Evolutionary conservation across 2,329 filamentous ascomycete genomes (phyloP), one percentile per base, ranked within the genome.

Genomic region (Ciborinia camelliae): DNA sequence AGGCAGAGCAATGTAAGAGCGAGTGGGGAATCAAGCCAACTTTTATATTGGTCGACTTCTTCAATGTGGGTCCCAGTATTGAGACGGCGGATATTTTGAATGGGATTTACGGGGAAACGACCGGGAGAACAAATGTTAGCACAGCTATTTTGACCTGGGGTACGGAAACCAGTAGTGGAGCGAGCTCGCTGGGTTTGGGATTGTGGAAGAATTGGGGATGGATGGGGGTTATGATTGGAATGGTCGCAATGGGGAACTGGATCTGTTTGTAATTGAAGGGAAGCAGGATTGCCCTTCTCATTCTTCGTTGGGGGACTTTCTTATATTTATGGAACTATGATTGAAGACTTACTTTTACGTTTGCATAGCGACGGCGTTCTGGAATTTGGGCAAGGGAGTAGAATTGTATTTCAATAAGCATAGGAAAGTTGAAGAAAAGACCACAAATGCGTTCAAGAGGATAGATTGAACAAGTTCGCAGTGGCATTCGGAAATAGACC

Each of bases 21-120:
- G 77, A 85, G 67, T 94, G 88, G 80, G 82, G 82, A n/a, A 76
- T 78, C 35, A 79, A 81, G 58, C 90, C 91, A n/a, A 86, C 82
- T 3, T 93, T 91, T 71, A 82, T 91, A 26, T 81, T 95, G 12
- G 90, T 94, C 1, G 91, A 96, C 76, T 94, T 92, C 76, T 92
- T 88, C 76, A 88, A 91, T 74, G 81, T 87, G 66, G 90, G 88
- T 0, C 86, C 88, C 0, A 84, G 89, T 39, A 85, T 95, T 63
- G 79, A 81, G 8, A 87, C 87, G 0, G 87, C 90, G 2, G 91
- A 95, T 76, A 76, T 72, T 53, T 75, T 92, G 72, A 94, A 94
- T 75, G 79, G 78, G 10, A 76, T 87, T 63, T 77, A 73, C 2
- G 68, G 62, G 6, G 23, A 15, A 28, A 62, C 68, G 1, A 67